Percentiles rank a stretch among this genome's conserved stretches.
phyloP scores from a whole-genome alignment of 2,329 filamentous ascomycete species.

The Trichoderma afroharzianum region DNA sequence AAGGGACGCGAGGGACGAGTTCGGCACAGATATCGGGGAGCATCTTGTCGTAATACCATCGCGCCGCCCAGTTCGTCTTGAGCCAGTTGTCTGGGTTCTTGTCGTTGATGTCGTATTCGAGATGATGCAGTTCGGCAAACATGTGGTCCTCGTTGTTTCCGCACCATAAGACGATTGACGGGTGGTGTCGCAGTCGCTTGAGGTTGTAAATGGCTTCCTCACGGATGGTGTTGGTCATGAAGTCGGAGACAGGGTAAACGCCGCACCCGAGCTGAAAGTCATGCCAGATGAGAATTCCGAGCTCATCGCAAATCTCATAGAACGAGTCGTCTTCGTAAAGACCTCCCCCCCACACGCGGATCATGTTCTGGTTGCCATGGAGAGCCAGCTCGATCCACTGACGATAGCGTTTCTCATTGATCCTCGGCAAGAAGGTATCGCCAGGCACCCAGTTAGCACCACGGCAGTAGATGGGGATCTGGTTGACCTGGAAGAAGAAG shows the following conservation, averaged over 20 bases:
- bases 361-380: slow-evolving; percentile 72
- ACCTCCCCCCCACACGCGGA: slow-evolving; percentile 68
- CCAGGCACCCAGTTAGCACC: slow-evolving; percentile 79
- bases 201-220: slow-evolving; percentile 60
- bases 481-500: slow-evolving; percentile 73
- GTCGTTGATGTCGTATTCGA: slow-evolving; percentile 68
- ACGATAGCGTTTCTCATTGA: slow-evolving; percentile 58
- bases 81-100: slow-evolving; percentile 75
- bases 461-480: slow-evolving; percentile 67
- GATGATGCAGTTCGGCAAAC: slow-evolving; percentile 11
- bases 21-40: slow-evolving; percentile 61
- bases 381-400: slow-evolving; percentile 68
- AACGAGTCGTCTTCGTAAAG: slow-evolving; percentile 66
- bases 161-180: slow-evolving; percentile 71
- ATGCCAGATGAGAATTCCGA: slow-evolving; percentile 66
- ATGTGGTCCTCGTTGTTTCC: slow-evolving; percentile 68
- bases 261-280: slow-evolving; percentile 68
- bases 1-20: slow-evolving; percentile 59
- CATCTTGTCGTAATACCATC: slow-evolving; percentile 77
- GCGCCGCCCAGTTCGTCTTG: slow-evolving; percentile 68
- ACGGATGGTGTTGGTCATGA: slow-evolving; percentile 54
- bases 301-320: slow-evolving; percentile 63
- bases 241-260: slow-evolving; percentile 54
- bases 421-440: slow-evolving; percentile 68
- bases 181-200: slow-evolving; percentile 51